phyloP scores from a whole-genome alignment of 1,139 yeast species.

The Suhomyces anneliseae region DNA sequence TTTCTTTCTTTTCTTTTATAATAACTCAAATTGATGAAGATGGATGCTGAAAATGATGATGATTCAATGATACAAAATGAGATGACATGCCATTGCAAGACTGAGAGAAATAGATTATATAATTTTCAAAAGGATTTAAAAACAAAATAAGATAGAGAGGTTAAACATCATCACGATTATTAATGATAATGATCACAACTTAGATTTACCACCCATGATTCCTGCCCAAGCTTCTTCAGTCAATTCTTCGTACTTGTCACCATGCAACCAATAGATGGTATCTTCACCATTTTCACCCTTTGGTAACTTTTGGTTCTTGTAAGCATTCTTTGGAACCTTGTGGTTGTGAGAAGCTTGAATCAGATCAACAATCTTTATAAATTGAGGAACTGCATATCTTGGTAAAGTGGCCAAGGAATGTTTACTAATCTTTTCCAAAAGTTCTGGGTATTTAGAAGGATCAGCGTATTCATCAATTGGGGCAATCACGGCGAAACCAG shows the following conservation, averaged over 20 bases:
- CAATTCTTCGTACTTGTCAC: conserved; percentile 54
- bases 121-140: no score
- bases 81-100: no score
- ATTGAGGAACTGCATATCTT: conserved; percentile 85
- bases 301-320: conserved; percentile 77
- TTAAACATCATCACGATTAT: no score
- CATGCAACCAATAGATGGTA: conserved; percentile 68
- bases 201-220: conserved; percentile 45
- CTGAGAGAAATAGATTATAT: no score
- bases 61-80: no score
- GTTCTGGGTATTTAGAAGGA: conserved; percentile 25
- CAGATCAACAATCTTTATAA: conserved; percentile 63
- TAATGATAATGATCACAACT: conserved; percentile 23
- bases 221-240: conserved; percentile 59
- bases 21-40: no score
- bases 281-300: conserved; percentile 63
- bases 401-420: conserved; percentile 59
- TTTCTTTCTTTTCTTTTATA: no score
- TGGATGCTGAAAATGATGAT: no score
- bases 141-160: no score
- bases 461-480: conserved; percentile 38
- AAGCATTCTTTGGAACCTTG: conserved; percentile 78
- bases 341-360: conserved; percentile 79
- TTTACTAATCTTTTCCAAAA: conserved; percentile 30
- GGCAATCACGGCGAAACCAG: conserved; percentile 83